These are phyloP conservation scores for Dendrobium huoshanense DNA, from an alignment of 106 monocot species.

Conservation along the genomic window DNA sequence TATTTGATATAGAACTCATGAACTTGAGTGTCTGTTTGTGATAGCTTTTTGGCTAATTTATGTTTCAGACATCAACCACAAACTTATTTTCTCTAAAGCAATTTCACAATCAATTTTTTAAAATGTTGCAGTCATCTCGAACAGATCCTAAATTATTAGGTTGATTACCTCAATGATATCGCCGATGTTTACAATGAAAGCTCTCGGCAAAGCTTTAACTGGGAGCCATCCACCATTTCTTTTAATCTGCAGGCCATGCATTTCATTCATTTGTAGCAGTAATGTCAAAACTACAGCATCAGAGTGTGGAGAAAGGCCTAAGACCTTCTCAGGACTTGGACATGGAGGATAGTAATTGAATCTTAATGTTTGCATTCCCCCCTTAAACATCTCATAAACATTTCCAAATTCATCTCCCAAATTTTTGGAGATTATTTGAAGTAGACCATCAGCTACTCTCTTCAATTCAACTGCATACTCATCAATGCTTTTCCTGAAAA, in stretches of 20 bases:
- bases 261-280: constrained; percentile 23
- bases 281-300: constrained; percentile 16
- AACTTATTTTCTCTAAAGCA: no score
- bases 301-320: constrained; percentile 34
- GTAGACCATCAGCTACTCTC: constrained; percentile 8
- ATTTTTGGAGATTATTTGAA: constrained; percentile 17
- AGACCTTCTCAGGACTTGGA: constrained; percentile 10
- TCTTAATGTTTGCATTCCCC: constrained; percentile 10
- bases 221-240: constrained; percentile 19
- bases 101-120: no score
- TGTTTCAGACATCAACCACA: no score
- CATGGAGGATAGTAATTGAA: constrained; percentile 36
- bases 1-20: no score
- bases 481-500: constrained; percentile 15
- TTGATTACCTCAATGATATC: constrained; percentile 31
- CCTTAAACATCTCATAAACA: background rate
- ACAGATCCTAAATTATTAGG: background rate
- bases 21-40: no score
- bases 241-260: constrained; percentile 22
- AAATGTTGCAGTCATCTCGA: no score
- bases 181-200: constrained; percentile 31
- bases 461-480: constrained; percentile 16
- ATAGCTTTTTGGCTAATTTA: no score
- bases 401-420: constrained; percentile 4
- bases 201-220: constrained; percentile 19